Evolutionary conservation across 2,329 filamentous ascomycete species (phyloP).

Genomic region (Cadophora sp.): DNA sequence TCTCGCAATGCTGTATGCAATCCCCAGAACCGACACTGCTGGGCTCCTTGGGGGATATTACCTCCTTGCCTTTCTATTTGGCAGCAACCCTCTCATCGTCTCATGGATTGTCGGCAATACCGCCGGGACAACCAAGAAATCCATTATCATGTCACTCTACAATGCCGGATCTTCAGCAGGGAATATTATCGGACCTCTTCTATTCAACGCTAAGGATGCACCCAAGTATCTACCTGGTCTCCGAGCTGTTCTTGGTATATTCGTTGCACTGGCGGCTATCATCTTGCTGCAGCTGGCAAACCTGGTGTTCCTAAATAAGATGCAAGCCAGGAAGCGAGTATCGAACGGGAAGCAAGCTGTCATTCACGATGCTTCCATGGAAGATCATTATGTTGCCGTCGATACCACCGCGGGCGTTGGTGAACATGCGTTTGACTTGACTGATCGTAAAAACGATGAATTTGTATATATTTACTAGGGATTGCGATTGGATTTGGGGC

Average conservation of each 20-base stretch:
- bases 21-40: constrained; percentile 55
- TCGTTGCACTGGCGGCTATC: constrained; percentile 58
- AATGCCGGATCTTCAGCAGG: constrained; percentile 67
- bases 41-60: constrained; percentile 67
- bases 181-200: constrained; percentile 70
- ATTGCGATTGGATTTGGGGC: neutral
- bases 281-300: constrained; percentile 61
- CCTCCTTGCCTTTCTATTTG: constrained; percentile 69
- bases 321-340: constrained; percentile 61
- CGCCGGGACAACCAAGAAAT: constrained; percentile 71
- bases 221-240: constrained; percentile 66
- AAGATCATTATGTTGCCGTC: constrained; percentile 53
- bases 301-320: constrained; percentile 61
- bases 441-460: constrained; percentile 71
- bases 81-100: constrained; percentile 69
- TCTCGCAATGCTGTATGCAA: constrained; percentile 61
- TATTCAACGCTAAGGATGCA: constrained; percentile 64
- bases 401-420: constrained; percentile 51
- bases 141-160: constrained; percentile 67
- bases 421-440: constrained; percentile 64
- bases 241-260: constrained; percentile 60
- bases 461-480: constrained; percentile 67
- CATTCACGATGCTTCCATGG: constrained; percentile 67
- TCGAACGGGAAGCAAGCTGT: constrained; percentile 65
- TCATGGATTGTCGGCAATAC: constrained; percentile 75